A percentile compares a stretch with the other conserved stretches of the same genome.
phyloP scores from a whole-genome alignment of 2,329 filamentous ascomycete species.

The Pseudopyrenochaeta lycopersici region DNA sequence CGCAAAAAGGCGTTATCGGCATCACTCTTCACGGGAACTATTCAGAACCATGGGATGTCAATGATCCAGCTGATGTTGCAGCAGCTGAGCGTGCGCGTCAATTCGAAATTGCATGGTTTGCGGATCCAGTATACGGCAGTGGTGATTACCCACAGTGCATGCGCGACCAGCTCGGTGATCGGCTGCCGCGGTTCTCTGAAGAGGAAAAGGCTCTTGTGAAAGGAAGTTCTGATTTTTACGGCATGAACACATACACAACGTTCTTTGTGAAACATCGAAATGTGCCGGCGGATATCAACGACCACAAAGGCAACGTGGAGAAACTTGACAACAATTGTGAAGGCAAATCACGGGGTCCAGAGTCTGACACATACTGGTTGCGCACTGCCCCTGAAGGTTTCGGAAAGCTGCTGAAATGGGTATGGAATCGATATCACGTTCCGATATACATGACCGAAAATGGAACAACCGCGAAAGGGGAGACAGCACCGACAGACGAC shows the following conservation, averaged over 20 bases:
- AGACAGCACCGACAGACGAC: constrained; percentile 47
- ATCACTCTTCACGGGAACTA: constrained; percentile 56
- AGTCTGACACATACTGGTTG: constrained; percentile 54
- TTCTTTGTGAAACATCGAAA: constrained; percentile 50
- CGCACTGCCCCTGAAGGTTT: constrained; percentile 48
- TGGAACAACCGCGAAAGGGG: constrained; percentile 48
- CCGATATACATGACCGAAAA: constrained; percentile 58
- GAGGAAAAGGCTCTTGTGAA: constrained; percentile 52
- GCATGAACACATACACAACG: constrained; percentile 57
- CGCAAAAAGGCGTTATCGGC: constrained; percentile 51
- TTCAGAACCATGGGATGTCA: constrained; percentile 48
- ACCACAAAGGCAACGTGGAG: constrained; percentile 54
- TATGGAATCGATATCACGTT: constrained; percentile 52
- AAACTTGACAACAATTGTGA: constrained; percentile 42
- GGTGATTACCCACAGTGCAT: constrained; percentile 54
- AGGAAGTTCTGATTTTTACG: constrained; percentile 42
- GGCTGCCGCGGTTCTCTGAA: constrained; percentile 50
- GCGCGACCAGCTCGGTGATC: constrained; percentile 46
- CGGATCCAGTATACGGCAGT: constrained; percentile 28
- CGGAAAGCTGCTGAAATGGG: constrained; percentile 51
- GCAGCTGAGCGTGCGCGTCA: constrained; percentile 51
- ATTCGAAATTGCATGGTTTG: constrained; percentile 56
- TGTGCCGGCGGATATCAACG: constrained; percentile 49
- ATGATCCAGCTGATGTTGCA: constrained; percentile 13
- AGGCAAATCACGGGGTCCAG: constrained; percentile 43